Base-by-base conservation (phyloP, 2,329 filamentous ascomycete genomes). In the Graphilbum fragrans region DNA sequence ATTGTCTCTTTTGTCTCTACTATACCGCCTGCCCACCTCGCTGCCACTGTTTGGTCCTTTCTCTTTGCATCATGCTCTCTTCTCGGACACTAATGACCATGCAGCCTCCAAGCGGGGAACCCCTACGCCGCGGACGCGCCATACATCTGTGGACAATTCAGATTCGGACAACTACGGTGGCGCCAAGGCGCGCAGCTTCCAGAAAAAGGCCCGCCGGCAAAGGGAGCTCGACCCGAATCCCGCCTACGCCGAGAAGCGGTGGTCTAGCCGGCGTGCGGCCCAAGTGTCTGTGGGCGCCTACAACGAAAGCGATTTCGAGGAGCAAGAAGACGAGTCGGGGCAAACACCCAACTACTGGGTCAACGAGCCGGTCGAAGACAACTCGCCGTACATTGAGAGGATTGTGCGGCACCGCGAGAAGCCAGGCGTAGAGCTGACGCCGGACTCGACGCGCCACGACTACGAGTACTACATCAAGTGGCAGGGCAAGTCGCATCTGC, bases 381-480 rank as follows among this genome's bases (percentile, higher is more conserved):
- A 80, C 52, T 77, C 80, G 4, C 86, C 87, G 17, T 87, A 86
- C 51, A 87, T 98, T 49, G 92, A 98, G 57, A 79, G 85, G 49
- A 82, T 98, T 40, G 75, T 98, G 41, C 85, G 93, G 49, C 88
- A 96, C 59, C 79, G 83, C 38, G 66, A 85, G 31, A 84, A 79
- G 57, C 81, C 86, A 27, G 85, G 72, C 16, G 62, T 73, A 37
- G 75, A 74, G 47, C 59, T 77, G 43, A 62, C 69, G 14, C 65
- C 67, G 42, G 79, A 85, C 37, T 58, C 70, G 2, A 68, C 61
- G 20, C 70, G 72, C 50, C 76, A 87, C 41, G 85, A 95, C 55
- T 95, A 92, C 52, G 86, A 96, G 55, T 98, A 71, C 52, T 75
- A 81, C 61, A 87, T 98, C 61, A 98, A 98, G 65, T 98, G 93